Evolutionary conservation across 441 rosid genomes (phyloP).

Genomic region (Erodium texanum): DNA sequence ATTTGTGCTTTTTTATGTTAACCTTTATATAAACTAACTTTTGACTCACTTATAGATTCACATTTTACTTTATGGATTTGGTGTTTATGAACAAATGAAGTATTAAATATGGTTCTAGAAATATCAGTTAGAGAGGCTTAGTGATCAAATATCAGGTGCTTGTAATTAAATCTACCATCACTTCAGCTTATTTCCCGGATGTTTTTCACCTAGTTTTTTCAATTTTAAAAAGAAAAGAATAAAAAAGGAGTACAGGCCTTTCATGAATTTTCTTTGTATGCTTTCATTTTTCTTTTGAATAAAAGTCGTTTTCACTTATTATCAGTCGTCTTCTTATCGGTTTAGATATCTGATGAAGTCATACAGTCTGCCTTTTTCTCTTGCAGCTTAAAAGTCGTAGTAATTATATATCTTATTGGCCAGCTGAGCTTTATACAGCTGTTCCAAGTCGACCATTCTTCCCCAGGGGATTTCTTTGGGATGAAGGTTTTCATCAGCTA

Average conservation of each 20-base stretch:
- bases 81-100: too few relatives aligned
- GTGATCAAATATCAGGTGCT: too few relatives aligned
- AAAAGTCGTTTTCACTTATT: conserved; percentile 4
- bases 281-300: conserved; percentile 3
- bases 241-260: neutral
- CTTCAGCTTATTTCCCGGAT: too few relatives aligned
- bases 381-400: conserved; percentile 54
- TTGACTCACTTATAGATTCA: conserved; percentile 10
- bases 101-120: too few relatives aligned
- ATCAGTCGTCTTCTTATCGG: conserved; percentile 6
- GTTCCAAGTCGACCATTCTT: conserved; percentile 97
- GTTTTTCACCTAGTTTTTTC: too few relatives aligned
- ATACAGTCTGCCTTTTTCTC: conserved; percentile 28
- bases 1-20: conserved; percentile 10
- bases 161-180: too few relatives aligned
- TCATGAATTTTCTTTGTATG: neutral
- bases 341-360: conserved; percentile 29
- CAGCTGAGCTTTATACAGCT: conserved; percentile 95
- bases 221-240: too few relatives aligned
- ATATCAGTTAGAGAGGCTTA: too few relatives aligned
- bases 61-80: neutral
- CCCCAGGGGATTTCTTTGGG: conserved; percentile 97
- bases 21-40: neutral
- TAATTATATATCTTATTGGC: conserved; percentile 75
- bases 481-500: conserved; percentile 98